A percentile compares a stretch with the other conserved stretches of the same genome.
Conservation (phyloP, 192 early-diverging fungal genomes). For the Backusella australiensis region DNA sequence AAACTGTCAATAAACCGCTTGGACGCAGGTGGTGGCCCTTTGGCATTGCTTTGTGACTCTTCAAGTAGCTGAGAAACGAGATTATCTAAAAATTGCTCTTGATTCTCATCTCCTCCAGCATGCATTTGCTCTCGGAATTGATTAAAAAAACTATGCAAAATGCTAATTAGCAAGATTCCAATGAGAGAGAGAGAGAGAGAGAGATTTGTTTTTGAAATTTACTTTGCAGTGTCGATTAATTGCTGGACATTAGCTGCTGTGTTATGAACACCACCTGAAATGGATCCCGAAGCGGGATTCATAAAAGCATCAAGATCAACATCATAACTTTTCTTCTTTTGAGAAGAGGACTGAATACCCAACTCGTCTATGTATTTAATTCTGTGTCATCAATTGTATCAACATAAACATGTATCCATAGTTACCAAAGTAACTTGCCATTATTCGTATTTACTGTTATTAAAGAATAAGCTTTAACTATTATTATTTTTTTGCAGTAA, state of each 20-base stretch:
- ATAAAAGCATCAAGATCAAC: conserved; percentile 34
- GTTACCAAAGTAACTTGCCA: conserved; percentile 43
- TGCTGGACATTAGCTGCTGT: neutral
- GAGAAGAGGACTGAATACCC: neutral
- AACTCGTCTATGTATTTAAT: conserved; percentile 11
- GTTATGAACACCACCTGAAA: neutral
- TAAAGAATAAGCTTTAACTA: neutral
- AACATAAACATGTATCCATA: neutral
- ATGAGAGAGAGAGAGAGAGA: neutral
- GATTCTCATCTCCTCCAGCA: conserved; percentile 24
- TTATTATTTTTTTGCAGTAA: neutral
- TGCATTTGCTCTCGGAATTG: conserved; percentile 31
- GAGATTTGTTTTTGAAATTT: neutral
- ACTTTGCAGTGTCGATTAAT: conserved; percentile 23
- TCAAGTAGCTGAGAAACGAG: conserved; percentile 39
- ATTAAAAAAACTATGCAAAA: conserved; percentile 20
- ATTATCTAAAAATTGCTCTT: conserved; percentile 39
- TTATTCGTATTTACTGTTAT: neutral
- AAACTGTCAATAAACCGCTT: conserved; percentile 33
- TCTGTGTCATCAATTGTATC: conserved; percentile 11
- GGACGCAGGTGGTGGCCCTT: conserved; percentile 42
- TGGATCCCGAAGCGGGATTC: conserved; percentile 14
- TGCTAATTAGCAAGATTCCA: neutral
- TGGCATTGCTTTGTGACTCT: conserved; percentile 36
- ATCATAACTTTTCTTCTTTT: conserved; percentile 17